Evolutionary conservation across 139 green algal genomes (phyloP), one percentile per base, ranked within the genome.

Genomic region (Chlamydomonas eustigma): DNA sequence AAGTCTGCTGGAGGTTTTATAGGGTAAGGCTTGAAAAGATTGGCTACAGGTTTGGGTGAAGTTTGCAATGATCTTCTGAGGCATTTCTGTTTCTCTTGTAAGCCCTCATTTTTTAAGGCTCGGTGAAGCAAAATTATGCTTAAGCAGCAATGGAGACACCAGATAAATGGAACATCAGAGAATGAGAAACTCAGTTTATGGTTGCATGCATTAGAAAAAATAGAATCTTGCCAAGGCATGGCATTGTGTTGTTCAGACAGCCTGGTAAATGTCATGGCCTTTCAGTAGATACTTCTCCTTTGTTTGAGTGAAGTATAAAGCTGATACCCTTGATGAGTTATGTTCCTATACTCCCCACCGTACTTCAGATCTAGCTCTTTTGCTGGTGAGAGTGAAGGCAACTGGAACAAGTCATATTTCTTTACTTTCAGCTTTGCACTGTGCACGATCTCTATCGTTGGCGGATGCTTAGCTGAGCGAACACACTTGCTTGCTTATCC

Each of bases 381-480:
- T 68, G 52, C 8, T 25, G 52, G 22, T 6, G 8, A 5, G 8
- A 28, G 34, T 68, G 52, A 68, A 68, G 52, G 52, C 6, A 28
- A 68, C 8, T 35, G 12, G 12, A 6, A 6, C 6, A 77, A 74
- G 18, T 79, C 80, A 0, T 88, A 80, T 80, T 85, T 88, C 50
- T 88, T 84, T 78, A 78, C 69, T 70, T 88, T 76, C 74, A 84
- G 76, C 4, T 88, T 88, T 33, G 71, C 35, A 37, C 71, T 88
- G 18, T 72, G 66, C 38, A 75, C 77, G 24, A 75, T 77, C n/a
- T 81, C 80, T 73, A 84, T 88, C 63, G 78, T 85, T 52, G 74
- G 68, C 38, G 83, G 83, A 52, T 85, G 83, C 71, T 66, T 88
- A 1, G 83, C 83, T 31, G 83, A 88, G 66, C 83, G 83, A 50